Evolutionary conservation across 2,329 filamentous ascomycete species (phyloP).

Genomic region (Penicillium olsonii): DNA sequence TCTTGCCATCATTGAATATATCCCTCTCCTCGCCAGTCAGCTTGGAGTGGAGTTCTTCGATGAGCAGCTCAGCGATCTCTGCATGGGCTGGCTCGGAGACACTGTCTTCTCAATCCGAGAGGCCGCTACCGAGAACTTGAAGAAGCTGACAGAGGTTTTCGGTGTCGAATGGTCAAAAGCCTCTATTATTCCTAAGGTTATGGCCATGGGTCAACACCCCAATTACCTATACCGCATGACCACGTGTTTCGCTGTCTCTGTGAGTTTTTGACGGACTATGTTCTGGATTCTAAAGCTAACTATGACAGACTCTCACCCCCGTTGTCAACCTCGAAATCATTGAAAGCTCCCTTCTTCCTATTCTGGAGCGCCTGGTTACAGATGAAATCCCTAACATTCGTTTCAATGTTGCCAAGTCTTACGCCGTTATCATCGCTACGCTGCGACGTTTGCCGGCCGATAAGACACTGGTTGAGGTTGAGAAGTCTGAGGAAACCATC

Average conservation of each 20-base stretch:
- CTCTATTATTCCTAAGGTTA: constrained; percentile 97
- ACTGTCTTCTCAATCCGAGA: constrained; percentile 98
- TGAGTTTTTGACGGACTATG: constrained; percentile 54
- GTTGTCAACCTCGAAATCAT: constrained; percentile 94
- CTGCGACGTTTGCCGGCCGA: constrained; percentile 86
- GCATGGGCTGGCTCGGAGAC: constrained; percentile 98
- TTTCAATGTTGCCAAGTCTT: constrained; percentile 99
- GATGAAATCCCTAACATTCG: constrained; percentile 99
- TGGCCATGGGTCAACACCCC: constrained; percentile 95
- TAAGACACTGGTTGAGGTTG: constrained; percentile 80
- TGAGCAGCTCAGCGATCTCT: constrained; percentile 90
- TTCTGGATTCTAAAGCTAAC: constrained; percentile 28
- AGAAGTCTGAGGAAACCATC: constrained; percentile 67
- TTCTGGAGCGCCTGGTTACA: constrained; percentile 88
- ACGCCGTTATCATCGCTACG: constrained; percentile 84
- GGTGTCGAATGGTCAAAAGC: constrained; percentile 96
- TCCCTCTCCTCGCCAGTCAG: constrained; percentile 91
- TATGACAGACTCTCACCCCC: constrained; percentile 77
- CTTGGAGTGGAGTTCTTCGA: constrained; percentile 97
- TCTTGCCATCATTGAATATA: constrained; percentile 98
- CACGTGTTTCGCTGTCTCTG: constrained; percentile 98
- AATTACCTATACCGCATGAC: constrained; percentile 99
- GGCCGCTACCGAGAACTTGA: constrained; percentile 93
- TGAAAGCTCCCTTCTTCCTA: constrained; percentile 87
- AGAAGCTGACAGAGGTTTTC: constrained; percentile 98